Base-by-base conservation (phyloP, 805 yeast genomes). In the baker's yeast (Saccharomyces cerevisiae) region DNA sequence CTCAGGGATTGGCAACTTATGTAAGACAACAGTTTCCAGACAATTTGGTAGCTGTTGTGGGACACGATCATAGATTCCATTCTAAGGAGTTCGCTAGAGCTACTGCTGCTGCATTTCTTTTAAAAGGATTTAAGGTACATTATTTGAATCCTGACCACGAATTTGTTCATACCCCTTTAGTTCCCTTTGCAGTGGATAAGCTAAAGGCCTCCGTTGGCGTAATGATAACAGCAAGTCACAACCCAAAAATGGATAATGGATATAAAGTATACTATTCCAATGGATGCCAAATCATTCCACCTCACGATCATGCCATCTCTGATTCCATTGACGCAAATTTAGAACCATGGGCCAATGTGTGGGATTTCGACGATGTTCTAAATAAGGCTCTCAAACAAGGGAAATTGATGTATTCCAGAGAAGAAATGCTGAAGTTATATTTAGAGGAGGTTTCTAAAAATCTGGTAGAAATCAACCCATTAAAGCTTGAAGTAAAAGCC, bases 271-370 rank as follows among this genome's bases (percentile, higher is more conserved):
- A 94, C 73, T 89, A 94, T 82, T 74, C 77, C 9, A 92, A 92
- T 66, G 98, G 97, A 3, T 92, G 97, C 69, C 98, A 94, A 69
- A 94, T 92, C 58, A 89, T 92, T 48, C 91, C 96, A 1, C 98
- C 99, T 0, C 89, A 85, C 64, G 98, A 94, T 64, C 62, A 63
- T 2, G 82, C 78, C 1, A 92, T 92, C 58, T 90, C 96, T 24
- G 56, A 67, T 2, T 64, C 75, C 1, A 92, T 92, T 46, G 74
- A 79, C 27, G 62, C 72, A 13, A 87, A 88, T 62, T 70, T 88
- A 56, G 68, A 59, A 2, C 92, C 96, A 0, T 78, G 86, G 79
- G 67, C 66, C 47, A 57, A 74, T 47, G 82, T 81, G 27, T 79
- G 83, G 81, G 73, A 80, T 53, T 69, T 76, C 31, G 62, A 63